Evolutionary conservation across 306 rosid species (phyloP), one percentile per base, ranked within the genome.

Genomic region (Mimosa bimucronata): DNA sequence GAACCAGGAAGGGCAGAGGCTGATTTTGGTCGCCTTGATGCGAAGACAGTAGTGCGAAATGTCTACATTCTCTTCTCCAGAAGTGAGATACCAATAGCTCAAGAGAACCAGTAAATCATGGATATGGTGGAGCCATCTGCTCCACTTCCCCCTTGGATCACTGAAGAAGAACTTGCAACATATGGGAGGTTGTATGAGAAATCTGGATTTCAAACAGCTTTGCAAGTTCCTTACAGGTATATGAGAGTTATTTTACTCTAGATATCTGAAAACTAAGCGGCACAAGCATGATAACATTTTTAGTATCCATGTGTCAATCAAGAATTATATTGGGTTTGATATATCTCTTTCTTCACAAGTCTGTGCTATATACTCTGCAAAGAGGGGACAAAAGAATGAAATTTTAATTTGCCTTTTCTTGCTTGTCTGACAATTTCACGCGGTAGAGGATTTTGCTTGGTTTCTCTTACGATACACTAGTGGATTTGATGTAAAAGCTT

Each of bases 1-100:
- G 86, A 86, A 83, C 94, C 97, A 15, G 97, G 97, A 2, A 82
- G 94, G 69, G 94, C 97, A 15, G 98, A 94, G 80, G 90, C 92
- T 71, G 97, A 92, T 91, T 94, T 92, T 71, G 87, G 92, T 55
- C 97, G 97, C 18, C 75, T 92, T 25, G 89, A 92, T 61, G 89
- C 82, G 0, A 90, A 87, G 81, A 91, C 91, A 2, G 94, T 92
- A 23, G 88, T 94, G 19, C 81, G 87, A 18, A 94, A 89, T 21
- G 28, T 92, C 16, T 92, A 89, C 87, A 89, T 87, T 74, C 97
- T 94, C 76, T 94, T 94, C 85, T 90, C 97, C 30, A 78, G 73
- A 75, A 90, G 89, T 58, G 97, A 89, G 76, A 28, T 94, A n/a
- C 97, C 97, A 34, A 86, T 88, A 79, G 97, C 97, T 66, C 58